A percentile compares a stretch with the other conserved stretches of the same genome.
phyloP scores from a whole-genome alignment of 768 basidiomycete species.

The Mycena chlorophos region DNA sequence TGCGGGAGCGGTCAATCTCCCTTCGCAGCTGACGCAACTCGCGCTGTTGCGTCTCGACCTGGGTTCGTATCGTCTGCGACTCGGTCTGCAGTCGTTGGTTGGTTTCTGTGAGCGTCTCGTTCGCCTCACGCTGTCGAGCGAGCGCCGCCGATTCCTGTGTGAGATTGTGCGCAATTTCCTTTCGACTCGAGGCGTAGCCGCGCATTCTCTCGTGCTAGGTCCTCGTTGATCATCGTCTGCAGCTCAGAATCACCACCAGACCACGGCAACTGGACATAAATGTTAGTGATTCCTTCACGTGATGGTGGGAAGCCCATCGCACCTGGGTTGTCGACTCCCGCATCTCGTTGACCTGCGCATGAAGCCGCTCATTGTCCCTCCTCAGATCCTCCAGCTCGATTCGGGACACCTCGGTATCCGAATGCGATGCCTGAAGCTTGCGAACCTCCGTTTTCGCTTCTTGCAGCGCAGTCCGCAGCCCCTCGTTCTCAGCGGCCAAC shows the following conservation, averaged over 20 bases:
- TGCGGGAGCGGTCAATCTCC: constrained; percentile 14
- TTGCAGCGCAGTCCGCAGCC: constrained; percentile 6
- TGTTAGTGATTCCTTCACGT: background rate
- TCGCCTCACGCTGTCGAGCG: constrained; percentile 12
- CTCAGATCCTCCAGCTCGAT: constrained; percentile 18
- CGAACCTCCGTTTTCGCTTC: constrained; percentile 3
- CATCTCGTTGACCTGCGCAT: constrained; percentile 13
- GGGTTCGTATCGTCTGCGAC: constrained; percentile 3
- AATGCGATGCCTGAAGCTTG: constrained; percentile 11
- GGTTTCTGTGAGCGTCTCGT: constrained; percentile 8
- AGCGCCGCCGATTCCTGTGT: constrained; percentile 6
- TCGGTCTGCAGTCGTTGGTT: constrained; percentile 6
- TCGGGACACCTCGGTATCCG: constrained; percentile 19
- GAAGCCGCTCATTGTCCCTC: constrained; percentile 18
- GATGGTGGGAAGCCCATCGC: background rate
- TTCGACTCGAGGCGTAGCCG: constrained; percentile 10
- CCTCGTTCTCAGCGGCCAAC: constrained; percentile 18
- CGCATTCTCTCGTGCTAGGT: constrained; percentile 17
- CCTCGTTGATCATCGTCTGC: constrained; percentile 22
- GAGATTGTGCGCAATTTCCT: constrained; percentile 18
- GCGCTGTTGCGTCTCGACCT: constrained; percentile 9
- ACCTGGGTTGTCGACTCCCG: constrained; percentile 21
- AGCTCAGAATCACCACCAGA: constrained; percentile 21
- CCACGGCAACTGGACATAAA: constrained; percentile 11
- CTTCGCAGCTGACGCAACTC: constrained; percentile 13